Conservation (phyloP, 164 flowering plant species). For the Chimonanthus salicifolius region DNA sequence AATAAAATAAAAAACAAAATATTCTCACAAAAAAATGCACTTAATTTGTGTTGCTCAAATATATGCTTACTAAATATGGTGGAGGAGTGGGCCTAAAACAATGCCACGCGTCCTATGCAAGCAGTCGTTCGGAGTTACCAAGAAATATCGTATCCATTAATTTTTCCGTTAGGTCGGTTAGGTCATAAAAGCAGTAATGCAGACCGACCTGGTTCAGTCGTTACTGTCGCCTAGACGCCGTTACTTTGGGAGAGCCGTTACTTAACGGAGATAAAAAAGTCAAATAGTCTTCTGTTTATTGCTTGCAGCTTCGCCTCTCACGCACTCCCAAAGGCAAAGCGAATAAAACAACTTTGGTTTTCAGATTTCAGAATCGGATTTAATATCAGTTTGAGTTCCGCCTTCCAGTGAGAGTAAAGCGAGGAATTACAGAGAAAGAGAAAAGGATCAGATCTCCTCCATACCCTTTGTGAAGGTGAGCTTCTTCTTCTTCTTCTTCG, state of each 20-base stretch:
- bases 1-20: no score
- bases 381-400: background rate
- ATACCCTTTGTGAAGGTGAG: background rate
- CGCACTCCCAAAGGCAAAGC: no score
- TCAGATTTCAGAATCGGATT: background rate
- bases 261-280: background rate
- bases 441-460: background rate
- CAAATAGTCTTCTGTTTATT: background rate
- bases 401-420: background rate
- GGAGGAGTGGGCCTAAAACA: no score
- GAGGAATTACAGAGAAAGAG: background rate
- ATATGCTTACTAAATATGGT: no score
- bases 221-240: background rate
- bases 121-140: no score
- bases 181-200: background rate
- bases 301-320: background rate
- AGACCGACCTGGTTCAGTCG: background rate
- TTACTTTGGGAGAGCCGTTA: background rate
- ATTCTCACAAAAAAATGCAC: no score
- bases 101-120: no score
- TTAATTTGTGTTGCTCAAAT: no score
- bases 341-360: background rate
- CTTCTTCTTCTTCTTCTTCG: background rate
- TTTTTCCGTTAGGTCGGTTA: no score
- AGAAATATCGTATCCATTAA: no score